Conservation (phyloP, 257 asterid species). For the Solanum lycopersicoides region DNA sequence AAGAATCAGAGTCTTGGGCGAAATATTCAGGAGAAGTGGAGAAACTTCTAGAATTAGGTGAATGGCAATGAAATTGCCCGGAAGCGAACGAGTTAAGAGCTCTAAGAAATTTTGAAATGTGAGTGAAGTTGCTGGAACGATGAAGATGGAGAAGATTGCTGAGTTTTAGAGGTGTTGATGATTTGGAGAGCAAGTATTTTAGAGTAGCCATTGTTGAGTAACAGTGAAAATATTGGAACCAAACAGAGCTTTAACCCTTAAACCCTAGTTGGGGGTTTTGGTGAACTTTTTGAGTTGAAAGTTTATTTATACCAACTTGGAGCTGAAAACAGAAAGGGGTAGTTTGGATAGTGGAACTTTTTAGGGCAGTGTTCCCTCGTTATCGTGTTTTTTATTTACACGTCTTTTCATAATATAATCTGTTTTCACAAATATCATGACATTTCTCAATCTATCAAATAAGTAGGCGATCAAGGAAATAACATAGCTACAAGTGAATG, state of each 20-base stretch:
- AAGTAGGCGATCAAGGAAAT: background rate
- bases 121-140: conserved; percentile 7
- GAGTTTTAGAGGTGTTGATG: conserved; percentile 17
- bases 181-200: conserved; percentile 34
- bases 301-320: background rate
- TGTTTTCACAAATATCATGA: background rate
- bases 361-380: too few species aligned
- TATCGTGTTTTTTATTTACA: too few species aligned
- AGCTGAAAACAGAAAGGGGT: background rate
- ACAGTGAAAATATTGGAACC: background rate
- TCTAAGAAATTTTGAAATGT: conserved; percentile 7
- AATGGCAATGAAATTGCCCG: conserved; percentile 5
- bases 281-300: background rate
- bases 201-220: conserved; percentile 33
- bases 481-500: background rate
- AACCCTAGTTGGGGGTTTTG: background rate
- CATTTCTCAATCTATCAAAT: background rate
- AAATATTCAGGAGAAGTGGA: conserved; percentile 40
- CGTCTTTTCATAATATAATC: background rate
- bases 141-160: conserved; percentile 1
- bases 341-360: background rate
- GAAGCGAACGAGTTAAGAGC: conserved; percentile 17
- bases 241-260: background rate
- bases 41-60: conserved; percentile 31
- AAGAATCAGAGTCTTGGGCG: conserved; percentile 43